Percentiles rank a stretch among this genome's conserved stretches.
These are phyloP conservation scores for Aspergillus incahuasiensis DNA, from an alignment of 495 filamentous ascomycete species.

Conservation along the genomic window DNA sequence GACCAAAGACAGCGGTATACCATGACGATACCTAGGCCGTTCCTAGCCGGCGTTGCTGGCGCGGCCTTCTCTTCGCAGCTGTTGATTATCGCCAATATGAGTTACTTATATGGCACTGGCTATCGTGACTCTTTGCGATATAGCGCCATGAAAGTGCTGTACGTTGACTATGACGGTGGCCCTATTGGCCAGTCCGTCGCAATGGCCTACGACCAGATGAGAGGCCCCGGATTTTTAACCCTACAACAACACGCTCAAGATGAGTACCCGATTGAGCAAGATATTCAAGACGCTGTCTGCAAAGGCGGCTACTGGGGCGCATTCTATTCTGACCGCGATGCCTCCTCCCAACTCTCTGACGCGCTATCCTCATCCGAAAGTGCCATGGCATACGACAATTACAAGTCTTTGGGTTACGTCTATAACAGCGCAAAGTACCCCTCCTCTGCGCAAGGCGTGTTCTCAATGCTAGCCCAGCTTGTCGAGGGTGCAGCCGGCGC, in stretches of 20 bases:
- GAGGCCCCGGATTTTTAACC: conserved; percentile 28
- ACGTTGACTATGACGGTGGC: conserved; percentile 45
- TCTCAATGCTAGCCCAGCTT: conserved; percentile 10
- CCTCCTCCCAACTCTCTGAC: conserved; percentile 23
- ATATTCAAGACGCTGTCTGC: conserved; percentile 33
- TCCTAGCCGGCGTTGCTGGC: neutral
- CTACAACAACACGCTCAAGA: conserved; percentile 19
- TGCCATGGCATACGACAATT: conserved; percentile 1
- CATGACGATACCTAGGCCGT: neutral
- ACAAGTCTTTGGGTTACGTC: conserved; percentile 28
- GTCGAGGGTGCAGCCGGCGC: conserved; percentile 24
- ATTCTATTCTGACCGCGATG: conserved; percentile 26
- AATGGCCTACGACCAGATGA: conserved; percentile 30
- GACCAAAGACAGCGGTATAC: neutral
- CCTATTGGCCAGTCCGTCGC: conserved; percentile 33
- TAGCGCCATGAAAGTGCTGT: conserved; percentile 4
- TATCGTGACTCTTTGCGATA: neutral
- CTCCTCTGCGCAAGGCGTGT: conserved; percentile 23
- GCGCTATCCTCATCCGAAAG: conserved; percentile 18
- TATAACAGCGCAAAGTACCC: conserved; percentile 45
- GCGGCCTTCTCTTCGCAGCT: neutral
- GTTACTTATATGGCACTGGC: neutral
- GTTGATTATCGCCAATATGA: neutral
- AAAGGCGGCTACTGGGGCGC: conserved; percentile 36
- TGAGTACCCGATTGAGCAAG: conserved; percentile 16